These are phyloP conservation scores for Hsuehochloa calcarea DNA, from an alignment of 176 grass and related monocot genomes.

Conservation along the genomic window DNA sequence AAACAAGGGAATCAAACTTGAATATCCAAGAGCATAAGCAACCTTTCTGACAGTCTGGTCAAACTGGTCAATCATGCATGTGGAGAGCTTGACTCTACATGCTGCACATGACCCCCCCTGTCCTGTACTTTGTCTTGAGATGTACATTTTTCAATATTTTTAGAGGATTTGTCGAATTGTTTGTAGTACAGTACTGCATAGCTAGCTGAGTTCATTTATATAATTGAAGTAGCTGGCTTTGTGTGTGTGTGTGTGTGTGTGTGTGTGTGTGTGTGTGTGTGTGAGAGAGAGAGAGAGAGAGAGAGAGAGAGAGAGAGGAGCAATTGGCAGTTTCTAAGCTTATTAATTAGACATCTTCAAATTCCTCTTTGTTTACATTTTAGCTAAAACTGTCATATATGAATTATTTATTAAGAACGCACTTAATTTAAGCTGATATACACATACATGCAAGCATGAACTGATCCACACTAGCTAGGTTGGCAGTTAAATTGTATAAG, in stretches of 20 bases:
- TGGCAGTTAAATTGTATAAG: no score
- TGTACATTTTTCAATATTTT: neutral
- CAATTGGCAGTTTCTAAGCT: neutral
- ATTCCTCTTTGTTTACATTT: neutral
- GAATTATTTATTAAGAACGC: neutral
- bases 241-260: no score
- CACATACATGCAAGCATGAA: neutral
- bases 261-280: no score
- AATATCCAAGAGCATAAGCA: neutral
- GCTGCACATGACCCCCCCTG: neutral
- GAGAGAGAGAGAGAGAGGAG: neutral
- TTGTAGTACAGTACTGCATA: neutral
- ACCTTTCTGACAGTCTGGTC: neutral
- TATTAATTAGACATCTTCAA: neutral
- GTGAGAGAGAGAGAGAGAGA: no score
- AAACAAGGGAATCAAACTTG: conserved; percentile 7
- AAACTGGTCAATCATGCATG: neutral
- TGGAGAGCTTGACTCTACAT: neutral
- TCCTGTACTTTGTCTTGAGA: neutral
- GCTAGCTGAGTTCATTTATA: neutral
- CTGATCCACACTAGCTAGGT: no score
- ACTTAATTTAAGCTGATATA: neutral
- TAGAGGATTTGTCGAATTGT: neutral
- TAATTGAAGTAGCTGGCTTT: no score
- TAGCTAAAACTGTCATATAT: neutral